A percentile compares a stretch with the other conserved stretches of the same genome.
These are phyloP conservation scores for Schizosaccharomyces japonicus DNA, from an alignment of 805 yeast species.

Conservation along the genomic window DNA sequence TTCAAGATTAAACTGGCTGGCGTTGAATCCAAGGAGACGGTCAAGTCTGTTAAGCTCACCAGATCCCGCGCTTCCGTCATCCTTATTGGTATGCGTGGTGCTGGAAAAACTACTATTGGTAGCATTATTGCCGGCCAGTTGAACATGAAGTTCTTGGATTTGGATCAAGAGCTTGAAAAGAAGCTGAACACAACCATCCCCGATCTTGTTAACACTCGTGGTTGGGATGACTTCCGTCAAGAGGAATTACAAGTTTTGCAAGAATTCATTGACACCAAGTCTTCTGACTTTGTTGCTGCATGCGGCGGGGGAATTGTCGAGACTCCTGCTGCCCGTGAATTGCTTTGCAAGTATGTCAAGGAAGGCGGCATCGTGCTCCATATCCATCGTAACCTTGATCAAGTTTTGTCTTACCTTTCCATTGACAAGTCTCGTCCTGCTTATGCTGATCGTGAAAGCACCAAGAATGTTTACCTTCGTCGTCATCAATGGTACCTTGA, in stretches of 20 bases:
- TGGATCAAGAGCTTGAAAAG: conserved; percentile 50
- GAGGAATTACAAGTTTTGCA: conserved; percentile 36
- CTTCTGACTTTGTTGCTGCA: conserved; percentile 45
- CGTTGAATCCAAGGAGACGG: conserved; percentile 13
- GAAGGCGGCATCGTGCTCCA: conserved; percentile 67
- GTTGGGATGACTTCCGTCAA: conserved; percentile 75
- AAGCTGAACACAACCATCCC: conserved; percentile 20
- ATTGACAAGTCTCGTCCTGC: conserved; percentile 75
- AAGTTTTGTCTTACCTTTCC: conserved; percentile 51
- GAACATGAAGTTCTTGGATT: conserved; percentile 47
- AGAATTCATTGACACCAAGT: conserved; percentile 22
- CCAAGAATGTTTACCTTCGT: conserved; percentile 47
- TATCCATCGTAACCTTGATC: conserved; percentile 64
- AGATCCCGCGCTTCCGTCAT: conserved; percentile 31
- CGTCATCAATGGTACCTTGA: conserved; percentile 59
- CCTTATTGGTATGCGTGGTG: conserved; percentile 92
- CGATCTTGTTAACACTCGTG: conserved; percentile 32
- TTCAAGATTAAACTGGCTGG: conserved; percentile 52
- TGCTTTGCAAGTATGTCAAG: conserved; percentile 30
- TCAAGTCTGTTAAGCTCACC: conserved; percentile 5
- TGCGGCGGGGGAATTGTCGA: conserved; percentile 97
- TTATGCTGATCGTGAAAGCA: conserved; percentile 44
- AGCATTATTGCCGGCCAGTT: conserved; percentile 49
- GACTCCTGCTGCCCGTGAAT: conserved; percentile 35
- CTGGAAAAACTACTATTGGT: conserved; percentile 77